Percentiles rank a stretch among this genome's conserved stretches.
Conservation (phyloP, 345 rosid species). For the Arabidopsis suecica region DNA sequence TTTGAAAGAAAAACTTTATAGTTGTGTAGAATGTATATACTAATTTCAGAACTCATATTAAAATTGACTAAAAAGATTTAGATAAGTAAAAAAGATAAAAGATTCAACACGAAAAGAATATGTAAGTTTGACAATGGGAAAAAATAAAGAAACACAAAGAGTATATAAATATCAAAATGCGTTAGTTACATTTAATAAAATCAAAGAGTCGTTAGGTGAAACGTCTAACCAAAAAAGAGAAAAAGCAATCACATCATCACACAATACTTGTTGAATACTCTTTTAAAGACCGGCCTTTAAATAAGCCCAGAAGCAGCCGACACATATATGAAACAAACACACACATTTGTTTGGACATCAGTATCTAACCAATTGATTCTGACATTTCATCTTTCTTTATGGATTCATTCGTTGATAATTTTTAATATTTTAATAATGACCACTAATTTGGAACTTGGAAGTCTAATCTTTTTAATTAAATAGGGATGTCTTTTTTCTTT, state of each 20-base stretch:
- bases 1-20: too few relatives aligned
- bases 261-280: conserved; percentile 37
- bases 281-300: conserved; percentile 1
- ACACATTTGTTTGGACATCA: conserved; percentile 37
- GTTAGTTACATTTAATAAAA: conserved; percentile 16
- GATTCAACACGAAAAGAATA: background rate
- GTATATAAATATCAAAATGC: background rate
- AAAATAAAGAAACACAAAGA: background rate
- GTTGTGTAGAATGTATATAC: too few relatives aligned
- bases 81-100: background rate
- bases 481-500: background rate
- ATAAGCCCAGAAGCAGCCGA: conserved; percentile 34
- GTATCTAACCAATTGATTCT: conserved; percentile 42
- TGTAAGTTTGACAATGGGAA: background rate
- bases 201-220: conserved; percentile 39
- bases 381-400: conserved; percentile 42
- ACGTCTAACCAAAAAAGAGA: conserved; percentile 30
- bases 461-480: conserved; percentile 1
- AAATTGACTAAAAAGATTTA: background rate
- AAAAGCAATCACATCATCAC: conserved; percentile 34
- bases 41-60: too few relatives aligned
- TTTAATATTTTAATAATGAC: background rate
- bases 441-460: background rate
- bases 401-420: conserved; percentile 21
- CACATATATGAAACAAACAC: conserved; percentile 23